Base-by-base conservation (phyloP, 768 basidiomycete species). In the Mycena galericulata region DNA sequence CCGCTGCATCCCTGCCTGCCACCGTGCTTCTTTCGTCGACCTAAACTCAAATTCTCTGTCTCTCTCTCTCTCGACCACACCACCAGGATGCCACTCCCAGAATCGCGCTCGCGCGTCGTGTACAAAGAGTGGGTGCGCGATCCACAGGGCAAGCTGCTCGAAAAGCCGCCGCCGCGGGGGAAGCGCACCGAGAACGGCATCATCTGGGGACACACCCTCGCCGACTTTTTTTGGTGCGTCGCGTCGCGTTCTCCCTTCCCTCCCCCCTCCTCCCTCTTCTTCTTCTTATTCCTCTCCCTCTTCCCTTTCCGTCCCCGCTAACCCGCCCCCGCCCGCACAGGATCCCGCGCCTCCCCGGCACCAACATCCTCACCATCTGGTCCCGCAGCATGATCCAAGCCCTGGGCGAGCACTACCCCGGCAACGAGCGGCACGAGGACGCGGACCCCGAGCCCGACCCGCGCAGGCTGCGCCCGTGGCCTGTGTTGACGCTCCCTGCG, bases 331-430 rank as follows among this genome's bases (percentile, higher is more conserved):
- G n/a, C n/a, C n/a, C 9, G 20, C 51, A 29, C 54, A 68, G 67
- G 67, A 74, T 79, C 47, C 45, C 67, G 24, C 76, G 77, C 65
- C 56, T 67, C 46, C 76, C 78, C 3, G 74, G 68, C 36, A 51
- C 71, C 32, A 73, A 77, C 56, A 67, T 74, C n/a, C 47, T 79
- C 24, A 76, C 78, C 40, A 69, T 75, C 55, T 82, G 77, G 75
- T 78, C 79, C 26, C 75, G 78, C 43, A 80, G 78, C 67, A 80
- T 80, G 79, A 72, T 82, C 57, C 63, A 75, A 46, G 76, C 74
- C 59, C 70, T 70, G 45, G 78, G 76, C 18, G 79, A 80, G 61
- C 73, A 76, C 59, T 77, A 56, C 36, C 36, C 67, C n/a, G n/a
- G n/a, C 26, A 51, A 65, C 2, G 56, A 38, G 46, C 29, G 43